Base-by-base conservation (phyloP, 306 rosid species). In the Cyclanthera cordifolia region DNA sequence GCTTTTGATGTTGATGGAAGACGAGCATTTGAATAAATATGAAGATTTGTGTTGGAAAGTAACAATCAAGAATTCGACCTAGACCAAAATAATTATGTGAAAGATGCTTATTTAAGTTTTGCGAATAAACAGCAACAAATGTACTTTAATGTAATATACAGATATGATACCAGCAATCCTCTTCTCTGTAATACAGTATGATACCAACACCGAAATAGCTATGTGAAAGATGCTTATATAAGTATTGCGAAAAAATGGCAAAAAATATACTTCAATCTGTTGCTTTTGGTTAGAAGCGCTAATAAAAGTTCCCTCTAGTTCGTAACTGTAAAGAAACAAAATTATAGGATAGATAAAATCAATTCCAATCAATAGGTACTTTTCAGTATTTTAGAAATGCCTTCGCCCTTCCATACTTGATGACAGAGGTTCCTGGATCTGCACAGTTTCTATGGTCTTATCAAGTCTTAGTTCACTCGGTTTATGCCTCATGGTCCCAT, bases 271-370 rank as follows among this genome's bases (percentile, higher is more conserved):
- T 30, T 65, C 53, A 13, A 7, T 65, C 20, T 45, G 53, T 65
- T 65, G 34, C 70, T 64, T 23, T 41, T 64, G 12, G 51, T 64
- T 64, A 64, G 21, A 63, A 34, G 32, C 21, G 32, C 52, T 41
- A 21, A 11, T 10, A 2, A 41, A 24, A 23, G 54, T 46, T 6
- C 50, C 20, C 70, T 46, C 43, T 24, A 24, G 71, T 23, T 46
- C 4, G n/a, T n/a, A n/a, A n/a, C n/a, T n/a, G 39, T 43, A 21
- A 24, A 43, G 16, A 16, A 61, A 25, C 55, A 46, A 46, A 24
- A 12, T 27, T 66, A 24, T 46, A 45, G 71, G 6, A 1, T 14
- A 5, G 48, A 68, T 68, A 27, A 27, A 27, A 68, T 11, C 28
- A n/a, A n/a, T n/a, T 12, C 30, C 41, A 46, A 17, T 48, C 48